phyloP scores from a whole-genome alignment of 2,329 filamentous ascomycete species.

The Stagonosporopsis rhizophila region DNA sequence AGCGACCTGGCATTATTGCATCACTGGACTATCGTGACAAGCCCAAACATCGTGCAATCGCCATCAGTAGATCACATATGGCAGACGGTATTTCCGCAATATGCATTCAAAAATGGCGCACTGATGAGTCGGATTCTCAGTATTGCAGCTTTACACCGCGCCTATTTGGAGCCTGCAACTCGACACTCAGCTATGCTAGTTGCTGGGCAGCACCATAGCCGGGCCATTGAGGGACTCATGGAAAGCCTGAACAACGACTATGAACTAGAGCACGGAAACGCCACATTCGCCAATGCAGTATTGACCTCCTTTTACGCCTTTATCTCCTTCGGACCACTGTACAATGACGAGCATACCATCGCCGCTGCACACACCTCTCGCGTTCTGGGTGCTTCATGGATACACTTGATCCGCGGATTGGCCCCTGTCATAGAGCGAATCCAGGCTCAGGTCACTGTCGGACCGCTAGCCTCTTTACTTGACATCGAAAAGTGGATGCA shows the following conservation, averaged over 20 bases:
- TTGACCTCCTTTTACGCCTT: conserved; percentile 22
- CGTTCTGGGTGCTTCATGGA: conserved; percentile 30
- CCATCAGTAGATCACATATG: conserved; percentile 21
- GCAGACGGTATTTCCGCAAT: conserved; percentile 19
- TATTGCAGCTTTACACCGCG: conserved; percentile 22
- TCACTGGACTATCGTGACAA: conserved; percentile 26
- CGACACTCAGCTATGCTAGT: conserved; percentile 11
- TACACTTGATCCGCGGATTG: conserved; percentile 27
- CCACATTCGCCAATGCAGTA: conserved; percentile 24
- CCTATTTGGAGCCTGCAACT: conserved; percentile 23
- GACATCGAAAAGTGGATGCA: conserved; percentile 22
- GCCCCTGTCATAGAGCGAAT: conserved; percentile 15
- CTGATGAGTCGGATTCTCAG: conserved; percentile 28
- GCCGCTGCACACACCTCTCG: conserved; percentile 14
- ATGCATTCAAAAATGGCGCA: conserved; percentile 17
- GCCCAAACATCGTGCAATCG: conserved; percentile 20
- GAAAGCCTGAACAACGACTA: conserved; percentile 8
- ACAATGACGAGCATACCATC: conserved; percentile 7
- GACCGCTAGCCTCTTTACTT: conserved; percentile 25
- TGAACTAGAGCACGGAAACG: conserved; percentile 4
- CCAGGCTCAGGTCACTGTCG: conserved; percentile 14
- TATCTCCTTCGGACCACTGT: conserved; percentile 26
- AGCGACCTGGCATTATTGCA: conserved; percentile 26
- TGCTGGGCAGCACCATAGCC: conserved; percentile 22
- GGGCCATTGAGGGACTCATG: conserved; percentile 21